phyloP scores from a whole-genome alignment of 106 monocot genomes.

The Ottelia alismoides region DNA sequence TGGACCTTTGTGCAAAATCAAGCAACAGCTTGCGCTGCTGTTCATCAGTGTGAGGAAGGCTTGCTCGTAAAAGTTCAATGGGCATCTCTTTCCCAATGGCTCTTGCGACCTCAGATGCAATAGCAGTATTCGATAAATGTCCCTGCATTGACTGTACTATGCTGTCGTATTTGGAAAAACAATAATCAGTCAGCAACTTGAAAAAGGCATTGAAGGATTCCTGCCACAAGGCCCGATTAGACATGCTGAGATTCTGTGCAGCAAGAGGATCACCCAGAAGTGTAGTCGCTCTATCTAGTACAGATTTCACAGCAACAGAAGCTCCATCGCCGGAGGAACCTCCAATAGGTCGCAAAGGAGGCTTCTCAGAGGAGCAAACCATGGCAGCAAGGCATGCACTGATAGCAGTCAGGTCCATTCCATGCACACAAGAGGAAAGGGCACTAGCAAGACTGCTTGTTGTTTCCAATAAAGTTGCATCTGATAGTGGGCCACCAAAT shows the following conservation, averaged over 20 bases:
- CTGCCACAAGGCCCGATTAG: slow-evolving; percentile 17
- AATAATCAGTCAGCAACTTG: slow-evolving; percentile 15
- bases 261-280: slow-evolving; percentile 6
- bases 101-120: slow-evolving; percentile 3
- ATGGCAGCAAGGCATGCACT: slow-evolving; percentile 17
- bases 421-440: slow-evolving; percentile 6
- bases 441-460: slow-evolving; percentile 8
- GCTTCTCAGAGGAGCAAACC: slow-evolving; percentile 12
- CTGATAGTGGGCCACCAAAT: slow-evolving; percentile 2
- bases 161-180: slow-evolving; percentile 18
- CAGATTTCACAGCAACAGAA: slow-evolving; percentile 5
- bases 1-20: slow-evolving; percentile 15
- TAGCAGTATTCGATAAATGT: background rate
- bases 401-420: slow-evolving; percentile 9
- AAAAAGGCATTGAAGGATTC: slow-evolving; percentile 26
- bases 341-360: slow-evolving; percentile 18
- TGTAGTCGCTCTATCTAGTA: slow-evolving; percentile 15
- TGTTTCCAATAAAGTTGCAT: slow-evolving; percentile 2
- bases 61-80: slow-evolving; percentile 17
- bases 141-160: slow-evolving; percentile 11
- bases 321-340: slow-evolving; percentile 14
- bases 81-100: slow-evolving; percentile 17
- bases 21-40: slow-evolving; percentile 9
- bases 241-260: background rate
- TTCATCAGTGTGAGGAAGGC: slow-evolving; percentile 22